Evolutionary conservation across 176 grass and related monocot species (phyloP).

Genomic region (maize (Zea mays)): DNA sequence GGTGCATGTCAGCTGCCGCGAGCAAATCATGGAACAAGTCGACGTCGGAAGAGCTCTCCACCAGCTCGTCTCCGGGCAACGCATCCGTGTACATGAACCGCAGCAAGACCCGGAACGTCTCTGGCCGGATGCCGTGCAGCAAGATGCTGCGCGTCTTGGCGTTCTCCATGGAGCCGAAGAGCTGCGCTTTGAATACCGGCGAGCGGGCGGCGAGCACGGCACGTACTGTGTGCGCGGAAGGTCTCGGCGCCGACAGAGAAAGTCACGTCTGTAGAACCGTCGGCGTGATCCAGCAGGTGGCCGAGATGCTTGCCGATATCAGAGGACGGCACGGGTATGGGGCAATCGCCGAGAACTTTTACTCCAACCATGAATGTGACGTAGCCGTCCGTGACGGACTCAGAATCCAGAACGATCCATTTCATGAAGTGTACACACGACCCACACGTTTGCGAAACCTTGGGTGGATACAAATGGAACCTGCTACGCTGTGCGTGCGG

Average conservation of each 20-base stretch:
- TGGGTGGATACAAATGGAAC: background rate
- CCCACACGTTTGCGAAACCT: background rate
- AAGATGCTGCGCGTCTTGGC: slow-evolving; percentile 1
- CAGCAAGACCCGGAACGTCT: background rate
- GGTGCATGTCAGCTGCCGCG: slow-evolving; percentile 49
- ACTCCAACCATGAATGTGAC: background rate
- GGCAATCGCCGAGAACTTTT: background rate
- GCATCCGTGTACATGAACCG: background rate
- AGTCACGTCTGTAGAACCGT: background rate
- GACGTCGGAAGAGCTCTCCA: too few species aligned
- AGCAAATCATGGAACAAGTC: background rate
- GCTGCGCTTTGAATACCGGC: slow-evolving; percentile 43
- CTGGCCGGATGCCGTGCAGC: background rate
- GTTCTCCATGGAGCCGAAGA: slow-evolving; percentile 29
- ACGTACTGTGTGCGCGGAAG: slow-evolving; percentile 27
- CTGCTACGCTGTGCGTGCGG: background rate
- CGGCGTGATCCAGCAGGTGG: background rate
- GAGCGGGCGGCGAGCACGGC: slow-evolving; percentile 28
- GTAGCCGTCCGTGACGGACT: background rate
- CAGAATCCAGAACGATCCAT: background rate
- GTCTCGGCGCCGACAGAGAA: slow-evolving; percentile 28
- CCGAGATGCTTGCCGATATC: slow-evolving; percentile 17
- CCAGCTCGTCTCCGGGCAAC: too few species aligned
- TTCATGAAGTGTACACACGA: too few species aligned
- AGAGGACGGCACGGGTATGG: background rate